Percentiles rank a stretch among this genome's conserved stretches.
These are phyloP conservation scores for Syncephalis fuscata DNA, from an alignment of 371 early-diverging fungal genomes.

Conservation along the genomic window DNA sequence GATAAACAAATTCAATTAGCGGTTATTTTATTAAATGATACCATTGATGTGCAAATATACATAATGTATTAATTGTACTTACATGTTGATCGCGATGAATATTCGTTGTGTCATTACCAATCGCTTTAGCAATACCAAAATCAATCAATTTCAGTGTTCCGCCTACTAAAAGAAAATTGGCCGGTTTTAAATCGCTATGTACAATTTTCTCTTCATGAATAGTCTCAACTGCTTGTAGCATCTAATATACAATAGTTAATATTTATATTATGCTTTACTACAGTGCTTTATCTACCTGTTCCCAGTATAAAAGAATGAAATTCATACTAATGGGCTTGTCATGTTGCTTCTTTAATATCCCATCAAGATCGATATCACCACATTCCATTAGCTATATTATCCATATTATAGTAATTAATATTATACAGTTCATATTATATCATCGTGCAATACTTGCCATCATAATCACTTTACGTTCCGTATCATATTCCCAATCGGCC, in stretches of 20 bases:
- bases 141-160: constrained; percentile 89
- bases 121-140: constrained; percentile 96
- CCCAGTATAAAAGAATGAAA: constrained; percentile 68
- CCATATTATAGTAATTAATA: too few species aligned
- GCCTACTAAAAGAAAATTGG: constrained; percentile 7
- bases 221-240: constrained; percentile 82
- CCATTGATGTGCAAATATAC: neutral
- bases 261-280: constrained; percentile 1
- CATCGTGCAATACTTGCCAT: constrained; percentile 39
- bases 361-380: constrained; percentile 85
- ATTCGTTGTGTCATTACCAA: constrained; percentile 90
- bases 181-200: constrained; percentile 9
- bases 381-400: constrained; percentile 54
- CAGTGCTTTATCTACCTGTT: constrained; percentile 31
- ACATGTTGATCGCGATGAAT: constrained; percentile 76
- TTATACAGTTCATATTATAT: too few species aligned
- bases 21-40: neutral
- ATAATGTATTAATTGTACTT: constrained; percentile 2
- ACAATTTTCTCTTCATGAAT: constrained; percentile 9
- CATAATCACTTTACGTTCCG: constrained; percentile 29
- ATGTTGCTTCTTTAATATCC: constrained; percentile 35
- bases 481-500: constrained; percentile 54
- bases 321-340: constrained; percentile 38
- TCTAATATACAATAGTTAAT: constrained; percentile 25
- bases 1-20: neutral